Conservation (phyloP, 192 early-diverging fungal species). For the Coemansia erecta region DNA sequence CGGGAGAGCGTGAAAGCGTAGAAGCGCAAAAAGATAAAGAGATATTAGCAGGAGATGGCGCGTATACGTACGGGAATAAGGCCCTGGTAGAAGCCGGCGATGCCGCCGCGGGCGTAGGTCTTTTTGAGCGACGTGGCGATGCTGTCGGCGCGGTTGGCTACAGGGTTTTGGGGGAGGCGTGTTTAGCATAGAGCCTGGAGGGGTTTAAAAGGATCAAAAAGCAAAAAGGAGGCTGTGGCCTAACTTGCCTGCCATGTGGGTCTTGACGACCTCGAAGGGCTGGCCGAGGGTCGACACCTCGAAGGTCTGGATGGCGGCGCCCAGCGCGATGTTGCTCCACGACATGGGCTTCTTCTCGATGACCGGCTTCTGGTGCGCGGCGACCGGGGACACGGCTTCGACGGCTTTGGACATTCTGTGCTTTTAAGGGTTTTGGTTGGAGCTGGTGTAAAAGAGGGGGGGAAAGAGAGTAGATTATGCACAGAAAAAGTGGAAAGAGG, state of each 20-base stretch:
- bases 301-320: conserved; percentile 87
- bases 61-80: conserved; percentile 64
- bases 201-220: background rate
- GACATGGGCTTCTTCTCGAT: conserved; percentile 84
- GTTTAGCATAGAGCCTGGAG: background rate
- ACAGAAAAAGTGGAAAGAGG: conserved; percentile 10
- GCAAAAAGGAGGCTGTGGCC: background rate
- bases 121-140: conserved; percentile 69
- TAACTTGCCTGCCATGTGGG: conserved; percentile 79
- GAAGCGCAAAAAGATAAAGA: background rate
- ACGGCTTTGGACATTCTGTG: conserved; percentile 29
- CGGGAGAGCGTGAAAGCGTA: background rate
- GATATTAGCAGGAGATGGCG: background rate
- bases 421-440: conserved; percentile 6
- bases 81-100: conserved; percentile 95
- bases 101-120: conserved; percentile 80
- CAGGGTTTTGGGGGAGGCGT: background rate
- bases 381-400: conserved; percentile 10
- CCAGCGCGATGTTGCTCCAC: conserved; percentile 82
- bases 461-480: conserved; percentile 1
- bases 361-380: conserved; percentile 4
- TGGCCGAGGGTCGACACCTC: conserved; percentile 91
- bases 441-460: background rate
- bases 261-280: conserved; percentile 96
- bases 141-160: conserved; percentile 80